phyloP scores from a whole-genome alignment of 2,329 filamentous ascomycete species.

The Cordyceps militaris region DNA sequence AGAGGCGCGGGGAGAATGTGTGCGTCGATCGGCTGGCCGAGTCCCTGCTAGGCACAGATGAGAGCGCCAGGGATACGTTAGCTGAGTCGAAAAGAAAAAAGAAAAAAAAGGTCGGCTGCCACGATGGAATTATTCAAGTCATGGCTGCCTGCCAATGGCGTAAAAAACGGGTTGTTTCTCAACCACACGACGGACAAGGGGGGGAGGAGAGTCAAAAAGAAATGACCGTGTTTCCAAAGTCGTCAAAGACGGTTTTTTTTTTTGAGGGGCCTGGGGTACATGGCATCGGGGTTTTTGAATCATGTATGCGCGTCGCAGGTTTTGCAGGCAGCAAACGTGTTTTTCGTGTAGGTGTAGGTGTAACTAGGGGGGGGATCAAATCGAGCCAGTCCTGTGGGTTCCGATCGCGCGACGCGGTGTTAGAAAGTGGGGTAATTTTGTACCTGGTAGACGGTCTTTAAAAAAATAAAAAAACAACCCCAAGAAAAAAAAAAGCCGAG shows the following conservation, averaged over 20 bases:
- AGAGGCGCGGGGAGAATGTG: not conserved
- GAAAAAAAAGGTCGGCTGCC: not conserved
- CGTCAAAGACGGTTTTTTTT: not conserved
- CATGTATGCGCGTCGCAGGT: not conserved
- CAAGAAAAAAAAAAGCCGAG: too few relatives aligned
- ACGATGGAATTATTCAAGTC: too few relatives aligned
- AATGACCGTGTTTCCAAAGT: constrained; percentile 11
- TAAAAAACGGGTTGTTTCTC: not conserved
- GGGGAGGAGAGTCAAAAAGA: constrained; percentile 8
- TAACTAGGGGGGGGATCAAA: too few relatives aligned
- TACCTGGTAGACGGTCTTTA: too few relatives aligned
- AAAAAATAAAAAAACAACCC: too few relatives aligned
- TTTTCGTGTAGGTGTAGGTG: too few relatives aligned
- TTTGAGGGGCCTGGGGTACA: not conserved
- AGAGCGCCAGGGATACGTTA: too few relatives aligned
- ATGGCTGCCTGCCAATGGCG: not conserved
- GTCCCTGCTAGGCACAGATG: not conserved
- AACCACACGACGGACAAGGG: not conserved
- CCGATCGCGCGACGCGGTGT: constrained; percentile 1
- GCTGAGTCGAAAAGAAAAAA: not conserved
- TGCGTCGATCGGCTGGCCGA: not conserved
- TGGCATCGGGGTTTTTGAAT: not conserved
- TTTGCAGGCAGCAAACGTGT: too few relatives aligned
- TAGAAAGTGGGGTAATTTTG: not conserved
- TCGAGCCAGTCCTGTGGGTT: constrained; percentile 9